Evolutionary conservation across 2,329 filamentous ascomycete genomes (phyloP).

Genomic region (Botrytis porri): DNA sequence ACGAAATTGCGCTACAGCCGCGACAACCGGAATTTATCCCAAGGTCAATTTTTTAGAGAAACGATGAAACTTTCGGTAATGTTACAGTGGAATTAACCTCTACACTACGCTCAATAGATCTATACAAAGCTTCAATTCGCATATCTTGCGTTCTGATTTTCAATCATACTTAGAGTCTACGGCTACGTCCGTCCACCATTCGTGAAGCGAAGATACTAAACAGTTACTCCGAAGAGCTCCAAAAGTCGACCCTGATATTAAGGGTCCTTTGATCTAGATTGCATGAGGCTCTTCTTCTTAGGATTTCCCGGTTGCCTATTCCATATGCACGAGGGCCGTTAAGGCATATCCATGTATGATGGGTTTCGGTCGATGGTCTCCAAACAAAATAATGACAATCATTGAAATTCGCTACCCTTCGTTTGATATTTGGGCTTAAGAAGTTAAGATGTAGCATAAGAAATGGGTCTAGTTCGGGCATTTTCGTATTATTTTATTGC

Average conservation of each 20-base stretch:
- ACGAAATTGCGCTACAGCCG: conserved; percentile 7
- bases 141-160: background rate
- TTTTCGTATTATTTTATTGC: conserved; percentile 3
- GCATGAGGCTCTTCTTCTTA: conserved; percentile 17
- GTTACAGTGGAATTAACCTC: background rate
- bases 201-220: background rate
- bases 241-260: conserved; percentile 5
- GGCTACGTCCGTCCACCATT: background rate
- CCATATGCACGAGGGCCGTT: conserved; percentile 13
- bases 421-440: background rate
- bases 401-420: background rate
- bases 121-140: background rate
- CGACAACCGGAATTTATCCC: background rate
- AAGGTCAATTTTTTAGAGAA: background rate
- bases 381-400: background rate
- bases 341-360: conserved; percentile 3
- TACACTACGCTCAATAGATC: background rate
- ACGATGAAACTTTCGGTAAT: background rate
- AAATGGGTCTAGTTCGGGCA: conserved; percentile 8
- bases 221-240: background rate
- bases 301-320: conserved; percentile 2
- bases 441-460: conserved; percentile 10
- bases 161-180: background rate
- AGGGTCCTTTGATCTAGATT: conserved; percentile 19
- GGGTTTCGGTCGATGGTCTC: background rate